These are phyloP conservation scores for Lomentospora prolificans DNA, from an alignment of 2,329 filamentous ascomycete species.

Conservation along the genomic window DNA sequence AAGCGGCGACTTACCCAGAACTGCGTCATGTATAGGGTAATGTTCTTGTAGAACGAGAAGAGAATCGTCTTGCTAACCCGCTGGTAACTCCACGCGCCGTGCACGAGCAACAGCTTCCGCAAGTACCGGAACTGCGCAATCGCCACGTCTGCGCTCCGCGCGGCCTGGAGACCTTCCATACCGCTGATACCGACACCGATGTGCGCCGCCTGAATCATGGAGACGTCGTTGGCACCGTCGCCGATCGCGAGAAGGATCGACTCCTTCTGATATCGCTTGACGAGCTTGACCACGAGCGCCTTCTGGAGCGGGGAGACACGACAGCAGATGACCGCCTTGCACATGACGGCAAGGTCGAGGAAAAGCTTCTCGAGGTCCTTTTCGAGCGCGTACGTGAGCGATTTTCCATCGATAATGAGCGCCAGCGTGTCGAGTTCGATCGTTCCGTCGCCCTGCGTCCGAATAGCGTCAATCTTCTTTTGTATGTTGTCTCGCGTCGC, in stretches of 20 bases:
- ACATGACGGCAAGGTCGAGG: conserved; percentile 85
- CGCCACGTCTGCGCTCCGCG: conserved; percentile 87
- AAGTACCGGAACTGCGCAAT: conserved; percentile 95
- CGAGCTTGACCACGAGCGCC: conserved; percentile 92
- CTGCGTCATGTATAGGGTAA: conserved; percentile 95
- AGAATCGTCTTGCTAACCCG: conserved; percentile 93
- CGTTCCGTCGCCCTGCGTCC: conserved; percentile 66
- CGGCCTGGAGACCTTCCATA: conserved; percentile 92
- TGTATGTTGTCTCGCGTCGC: conserved; percentile 80
- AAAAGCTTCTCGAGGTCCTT: conserved; percentile 90
- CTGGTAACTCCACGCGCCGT: conserved; percentile 96
- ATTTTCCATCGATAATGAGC: conserved; percentile 92
- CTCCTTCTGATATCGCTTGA: conserved; percentile 84
- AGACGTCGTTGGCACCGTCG: conserved; percentile 98
- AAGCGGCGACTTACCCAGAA: conserved; percentile 63
- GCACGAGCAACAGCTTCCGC: conserved; percentile 85
- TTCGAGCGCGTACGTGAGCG: conserved; percentile 84
- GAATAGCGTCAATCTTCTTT: conserved; percentile 88
- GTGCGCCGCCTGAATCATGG: conserved; percentile 98
- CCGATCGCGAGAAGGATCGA: conserved; percentile 90
- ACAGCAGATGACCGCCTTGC: conserved; percentile 97
- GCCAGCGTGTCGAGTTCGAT: conserved; percentile 81
- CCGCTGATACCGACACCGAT: conserved; percentile 97
- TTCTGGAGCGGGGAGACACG: conserved; percentile 97
- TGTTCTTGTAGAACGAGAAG: conserved; percentile 99